Percentiles rank a stretch among this genome's conserved stretches.
Conservation (phyloP, 495 filamentous ascomycete species). For the Xanthoparmelia taractica region DNA sequence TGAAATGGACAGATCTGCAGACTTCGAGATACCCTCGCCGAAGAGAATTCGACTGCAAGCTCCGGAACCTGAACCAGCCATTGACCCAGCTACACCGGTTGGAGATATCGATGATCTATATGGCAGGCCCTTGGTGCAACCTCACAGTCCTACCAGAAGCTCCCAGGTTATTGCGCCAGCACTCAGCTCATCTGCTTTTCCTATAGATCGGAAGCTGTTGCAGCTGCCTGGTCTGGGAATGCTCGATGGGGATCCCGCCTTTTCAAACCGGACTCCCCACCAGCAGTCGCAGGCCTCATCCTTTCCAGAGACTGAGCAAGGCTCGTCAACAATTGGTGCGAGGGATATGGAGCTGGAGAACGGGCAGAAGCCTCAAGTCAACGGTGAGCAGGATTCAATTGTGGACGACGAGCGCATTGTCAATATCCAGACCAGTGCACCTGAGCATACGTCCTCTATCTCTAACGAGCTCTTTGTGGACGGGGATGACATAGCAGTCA, state of each 20-base stretch:
- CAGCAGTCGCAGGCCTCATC: not conserved
- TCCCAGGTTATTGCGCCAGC: not conserved
- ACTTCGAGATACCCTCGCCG: conserved; percentile 20
- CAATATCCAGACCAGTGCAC: not conserved
- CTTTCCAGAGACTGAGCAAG: not conserved
- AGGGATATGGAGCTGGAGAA: not conserved
- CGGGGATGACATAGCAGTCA: not conserved
- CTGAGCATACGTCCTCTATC: not conserved
- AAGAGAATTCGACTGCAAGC: conserved; percentile 19
- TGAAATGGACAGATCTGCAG: conserved; percentile 4
- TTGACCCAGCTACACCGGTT: conserved; percentile 3
- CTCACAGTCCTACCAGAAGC: not conserved
- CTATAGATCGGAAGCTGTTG: not conserved
- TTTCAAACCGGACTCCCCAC: not conserved
- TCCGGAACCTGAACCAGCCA: conserved; percentile 6
- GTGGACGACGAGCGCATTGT: not conserved
- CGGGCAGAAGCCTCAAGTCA: not conserved
- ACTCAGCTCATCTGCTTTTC: not conserved
- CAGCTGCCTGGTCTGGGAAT: conserved; percentile 16
- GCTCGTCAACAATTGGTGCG: not conserved
- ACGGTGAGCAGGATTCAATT: not conserved
- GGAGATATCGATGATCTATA: conserved; percentile 24
- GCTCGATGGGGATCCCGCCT: not conserved
- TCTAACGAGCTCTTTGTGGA: not conserved
- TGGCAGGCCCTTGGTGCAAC: not conserved